phyloP scores from a whole-genome alignment of 306 rosid species.

The Astragalus glycyphyllos region DNA sequence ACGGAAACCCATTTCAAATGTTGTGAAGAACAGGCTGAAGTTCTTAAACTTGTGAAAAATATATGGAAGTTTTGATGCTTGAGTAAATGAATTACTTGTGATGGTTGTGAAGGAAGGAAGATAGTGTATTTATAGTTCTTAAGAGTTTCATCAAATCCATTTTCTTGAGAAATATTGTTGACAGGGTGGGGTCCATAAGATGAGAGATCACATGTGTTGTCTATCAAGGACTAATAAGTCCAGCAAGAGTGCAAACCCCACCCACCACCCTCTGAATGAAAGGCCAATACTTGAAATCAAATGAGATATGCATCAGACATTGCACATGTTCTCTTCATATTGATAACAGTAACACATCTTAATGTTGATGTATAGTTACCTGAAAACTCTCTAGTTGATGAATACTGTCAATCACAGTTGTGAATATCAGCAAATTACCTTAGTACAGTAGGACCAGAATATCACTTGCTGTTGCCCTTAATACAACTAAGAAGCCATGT shows the following conservation, averaged over 20 bases:
- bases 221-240: constrained; percentile 14
- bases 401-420: not conserved
- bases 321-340: constrained; percentile 6
- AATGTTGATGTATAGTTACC: not conserved
- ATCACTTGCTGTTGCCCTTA: not conserved
- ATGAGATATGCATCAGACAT: constrained; percentile 11
- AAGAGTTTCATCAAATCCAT: not conserved
- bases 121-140: constrained; percentile 6
- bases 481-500: constrained; percentile 11
- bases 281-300: constrained; percentile 23
- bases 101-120: constrained; percentile 16
- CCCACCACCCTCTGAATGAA: not conserved
- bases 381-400: too few relatives aligned
- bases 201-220: constrained; percentile 42
- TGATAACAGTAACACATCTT: not conserved
- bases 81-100: constrained; percentile 8
- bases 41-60: constrained; percentile 5
- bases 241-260: not conserved
- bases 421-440: not conserved
- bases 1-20: constrained; percentile 37
- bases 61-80: not conserved
- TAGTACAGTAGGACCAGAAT: not conserved
- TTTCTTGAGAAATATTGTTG: constrained; percentile 15
- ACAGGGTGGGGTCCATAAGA: constrained; percentile 21
- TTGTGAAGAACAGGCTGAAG: constrained; percentile 6